A percentile compares a stretch with the other conserved stretches of the same genome.
Evolutionary conservation across 169 alveolate genomes (phyloP).

Genomic region (Besnoitia besnoiti): DNA sequence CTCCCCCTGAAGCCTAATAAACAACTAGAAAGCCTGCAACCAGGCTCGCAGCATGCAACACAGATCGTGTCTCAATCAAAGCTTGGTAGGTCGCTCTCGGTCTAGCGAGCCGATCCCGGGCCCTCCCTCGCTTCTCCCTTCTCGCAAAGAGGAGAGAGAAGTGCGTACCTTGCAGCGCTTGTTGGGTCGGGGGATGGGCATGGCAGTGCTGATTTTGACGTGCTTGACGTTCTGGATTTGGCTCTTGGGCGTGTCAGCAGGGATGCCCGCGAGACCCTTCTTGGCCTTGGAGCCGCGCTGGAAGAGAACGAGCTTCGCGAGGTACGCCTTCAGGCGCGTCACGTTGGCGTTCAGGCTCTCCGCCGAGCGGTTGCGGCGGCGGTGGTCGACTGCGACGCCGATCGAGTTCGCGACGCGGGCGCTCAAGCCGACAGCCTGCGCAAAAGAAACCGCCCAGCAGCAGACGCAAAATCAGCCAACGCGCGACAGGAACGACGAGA

Average conservation of each 20-base stretch:
- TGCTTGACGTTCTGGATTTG: constrained; percentile 69
- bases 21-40: no score
- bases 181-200: constrained; percentile 54
- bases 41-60: no score
- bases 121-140: no score
- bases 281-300: constrained; percentile 94
- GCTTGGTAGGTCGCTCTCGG: no score
- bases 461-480: no score
- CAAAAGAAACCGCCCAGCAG: no score
- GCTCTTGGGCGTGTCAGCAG: constrained; percentile 72
- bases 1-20: no score
- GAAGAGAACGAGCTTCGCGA: constrained; percentile 93
- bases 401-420: constrained; percentile 95
- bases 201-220: constrained; percentile 22
- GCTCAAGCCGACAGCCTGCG: constrained; percentile 89
- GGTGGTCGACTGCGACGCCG: constrained; percentile 98
- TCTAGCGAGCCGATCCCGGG: no score
- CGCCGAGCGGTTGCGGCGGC: constrained; percentile 94
- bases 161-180: constrained; percentile 25
- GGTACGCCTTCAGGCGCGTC: constrained; percentile 94
- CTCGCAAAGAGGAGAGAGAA: no score
- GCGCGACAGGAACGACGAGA: no score
- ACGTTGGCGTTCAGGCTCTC: constrained; percentile 95
- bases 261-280: constrained; percentile 89
- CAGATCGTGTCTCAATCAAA: no score